These are phyloP conservation scores for Rhodamnia argentea DNA, from an alignment of 345 rosid species.

Conservation along the genomic window DNA sequence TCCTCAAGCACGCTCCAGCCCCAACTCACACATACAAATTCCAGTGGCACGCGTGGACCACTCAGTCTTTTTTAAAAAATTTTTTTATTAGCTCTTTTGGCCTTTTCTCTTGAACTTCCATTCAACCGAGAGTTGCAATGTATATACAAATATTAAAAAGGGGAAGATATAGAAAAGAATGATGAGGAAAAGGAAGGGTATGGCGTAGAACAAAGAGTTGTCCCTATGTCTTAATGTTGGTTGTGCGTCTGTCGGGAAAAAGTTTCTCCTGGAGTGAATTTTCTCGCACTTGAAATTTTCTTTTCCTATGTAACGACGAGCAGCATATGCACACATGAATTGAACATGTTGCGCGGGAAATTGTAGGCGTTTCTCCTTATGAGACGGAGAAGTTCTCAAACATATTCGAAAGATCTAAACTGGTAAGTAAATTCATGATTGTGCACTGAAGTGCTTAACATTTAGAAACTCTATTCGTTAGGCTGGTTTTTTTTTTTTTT, in stretches of 20 bases:
- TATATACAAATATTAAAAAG: not conserved
- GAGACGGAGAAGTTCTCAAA: not conserved
- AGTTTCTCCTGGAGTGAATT: not conserved
- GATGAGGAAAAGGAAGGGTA: not conserved
- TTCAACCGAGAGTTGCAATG: not conserved
- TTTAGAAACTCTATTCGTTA: not conserved
- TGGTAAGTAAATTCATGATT: not conserved
- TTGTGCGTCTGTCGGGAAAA: not conserved
- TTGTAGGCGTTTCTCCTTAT: not conserved
- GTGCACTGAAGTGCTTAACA: not conserved
- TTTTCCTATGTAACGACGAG: not conserved
- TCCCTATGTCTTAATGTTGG: not conserved
- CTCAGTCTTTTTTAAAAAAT: not conserved
- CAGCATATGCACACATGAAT: not conserved
- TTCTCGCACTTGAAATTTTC: not conserved
- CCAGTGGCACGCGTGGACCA: slow-evolving; percentile 5
- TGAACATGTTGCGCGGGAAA: not conserved
- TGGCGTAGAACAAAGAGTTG: not conserved
- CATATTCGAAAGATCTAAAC: not conserved
- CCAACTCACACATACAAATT: not conserved
- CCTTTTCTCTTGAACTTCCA: not conserved
- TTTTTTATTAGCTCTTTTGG: not conserved
- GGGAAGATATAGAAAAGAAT: not conserved
- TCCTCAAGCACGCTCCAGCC: not conserved
- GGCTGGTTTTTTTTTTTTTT: not conserved